Base-by-base conservation (phyloP, 2,329 filamentous ascomycete genomes). In the Diaporthe amygdali region DNA sequence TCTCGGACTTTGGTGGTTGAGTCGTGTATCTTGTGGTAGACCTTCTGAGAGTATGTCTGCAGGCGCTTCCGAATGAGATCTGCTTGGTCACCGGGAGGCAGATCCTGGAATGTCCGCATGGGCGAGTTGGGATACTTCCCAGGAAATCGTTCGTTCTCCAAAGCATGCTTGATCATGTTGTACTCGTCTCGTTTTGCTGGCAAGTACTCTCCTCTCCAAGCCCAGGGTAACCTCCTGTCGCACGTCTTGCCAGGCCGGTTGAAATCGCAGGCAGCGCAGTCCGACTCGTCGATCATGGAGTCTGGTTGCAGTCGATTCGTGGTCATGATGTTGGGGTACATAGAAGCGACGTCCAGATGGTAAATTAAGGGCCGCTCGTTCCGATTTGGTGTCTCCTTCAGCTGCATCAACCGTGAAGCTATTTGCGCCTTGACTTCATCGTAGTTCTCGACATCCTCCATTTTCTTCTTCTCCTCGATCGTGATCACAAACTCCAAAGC, bases 291-390 rank as follows among this genome's bases (percentile, higher is more conserved):
- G 68, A 99, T 97, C 95, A 99, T 97, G n/a, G 96, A 98, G 81
- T 99, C 96, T 0, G 96, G 96, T 76, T 99, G 96, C 56, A 99
- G 83, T 80, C 96, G 93, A 81, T 99, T 99, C 1, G 96, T 99
- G 2, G 97, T 99, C 97, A 99, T 99, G 81, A 99, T 99, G 82
- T 99, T 99, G 12, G 96, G 96, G 80, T 99, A 99, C 96, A 99
- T 99, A 72, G 96, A 98, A 22, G 96, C 96, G 71, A 99, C 97
- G 79, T 99, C 96, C 83, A 99, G 86, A 87, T 99, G 96, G 83
- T 99, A 99, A 75, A 99, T 99, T 39, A 97, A 89, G 5, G 96
- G 96, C 52, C 91, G 87, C 80, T 99, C 96, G 76, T 87, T 91
- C 74, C 96, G 89, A 77, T 97, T 95, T 0, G 96, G 96, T 0